Conservation (phyloP, 2,329 filamentous ascomycete genomes). For the Cladophialophora bantiana region DNA sequence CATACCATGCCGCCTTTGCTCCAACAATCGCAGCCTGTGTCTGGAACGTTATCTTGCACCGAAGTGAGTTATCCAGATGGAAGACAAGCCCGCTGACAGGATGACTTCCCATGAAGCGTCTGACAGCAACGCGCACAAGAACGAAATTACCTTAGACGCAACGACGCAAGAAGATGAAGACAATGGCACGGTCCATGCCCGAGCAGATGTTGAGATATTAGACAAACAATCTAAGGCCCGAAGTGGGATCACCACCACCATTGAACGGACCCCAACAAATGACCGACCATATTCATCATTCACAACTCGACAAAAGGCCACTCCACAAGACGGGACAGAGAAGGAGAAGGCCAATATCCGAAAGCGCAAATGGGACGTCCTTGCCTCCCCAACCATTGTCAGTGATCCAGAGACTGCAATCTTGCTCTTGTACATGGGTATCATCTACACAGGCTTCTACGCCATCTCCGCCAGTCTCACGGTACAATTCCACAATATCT, state of each 20-base stretch:
- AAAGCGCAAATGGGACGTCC: constrained; percentile 34
- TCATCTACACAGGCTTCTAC: constrained; percentile 58
- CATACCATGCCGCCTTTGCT: background rate
- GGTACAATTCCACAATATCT: constrained; percentile 51
- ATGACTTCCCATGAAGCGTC: constrained; percentile 1
- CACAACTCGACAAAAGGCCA: constrained; percentile 14
- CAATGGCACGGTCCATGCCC: background rate
- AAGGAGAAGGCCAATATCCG: constrained; percentile 8
- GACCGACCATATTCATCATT: constrained; percentile 16
- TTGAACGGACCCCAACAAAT: constrained; percentile 10
- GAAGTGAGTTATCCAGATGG: background rate
- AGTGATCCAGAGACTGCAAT: constrained; percentile 57
- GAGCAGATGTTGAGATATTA: background rate
- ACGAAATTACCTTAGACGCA: background rate
- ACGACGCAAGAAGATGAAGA: background rate
- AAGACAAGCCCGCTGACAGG: background rate
- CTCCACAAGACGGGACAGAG: background rate
- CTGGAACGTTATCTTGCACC: background rate
- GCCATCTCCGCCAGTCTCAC: constrained; percentile 50
- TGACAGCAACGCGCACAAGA: background rate
- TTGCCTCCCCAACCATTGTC: constrained; percentile 50
- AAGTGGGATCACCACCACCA: background rate
- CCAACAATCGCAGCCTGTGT: background rate
- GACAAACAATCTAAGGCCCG: background rate
- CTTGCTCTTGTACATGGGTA: constrained; percentile 57